A percentile compares a stretch with the other conserved stretches of the same genome.
phyloP scores from a whole-genome alignment of 495 filamentous ascomycete genomes.

The Lineolata rhizophorae region DNA sequence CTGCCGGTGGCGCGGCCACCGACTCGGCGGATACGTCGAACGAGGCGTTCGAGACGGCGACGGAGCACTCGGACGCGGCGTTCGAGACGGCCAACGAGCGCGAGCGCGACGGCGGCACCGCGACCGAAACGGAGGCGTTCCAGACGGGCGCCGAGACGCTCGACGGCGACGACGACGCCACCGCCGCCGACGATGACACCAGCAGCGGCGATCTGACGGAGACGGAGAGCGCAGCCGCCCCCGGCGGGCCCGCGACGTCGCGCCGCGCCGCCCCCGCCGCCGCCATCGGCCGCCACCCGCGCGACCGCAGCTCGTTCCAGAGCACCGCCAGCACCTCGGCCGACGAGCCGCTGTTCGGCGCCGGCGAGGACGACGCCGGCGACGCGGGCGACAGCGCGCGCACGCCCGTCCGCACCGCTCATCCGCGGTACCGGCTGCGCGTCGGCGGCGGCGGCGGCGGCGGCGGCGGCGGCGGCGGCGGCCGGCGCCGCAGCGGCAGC shows the following conservation, averaged over 20 bases:
- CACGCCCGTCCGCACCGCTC: slow-evolving; percentile 38
- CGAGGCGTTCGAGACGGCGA: slow-evolving; percentile 69
- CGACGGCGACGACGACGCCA: slow-evolving; percentile 55
- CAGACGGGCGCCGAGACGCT: slow-evolving; percentile 73
- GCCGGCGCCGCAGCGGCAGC: not conserved
- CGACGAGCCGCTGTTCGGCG: too few species aligned
- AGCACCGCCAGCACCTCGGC: slow-evolving; percentile 81
- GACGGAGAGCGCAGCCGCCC: slow-evolving; percentile 37
- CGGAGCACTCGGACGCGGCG: slow-evolving; percentile 63
- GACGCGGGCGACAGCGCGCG: slow-evolving; percentile 41
- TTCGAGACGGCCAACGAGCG: slow-evolving; percentile 75
- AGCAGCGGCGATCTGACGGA: slow-evolving; percentile 72
- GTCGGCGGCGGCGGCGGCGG: slow-evolving; percentile 30
- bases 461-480: slow-evolving; percentile 13
- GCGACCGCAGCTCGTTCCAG: slow-evolving; percentile 37
- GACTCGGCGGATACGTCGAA: slow-evolving; percentile 14
- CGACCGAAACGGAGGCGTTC: slow-evolving; percentile 79
- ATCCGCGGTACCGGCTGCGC: slow-evolving; percentile 47
- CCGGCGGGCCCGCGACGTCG: slow-evolving; percentile 6
- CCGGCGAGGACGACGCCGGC: too few species aligned
- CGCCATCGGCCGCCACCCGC: not conserved
- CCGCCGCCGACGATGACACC: too few species aligned
- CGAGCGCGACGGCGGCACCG: slow-evolving; percentile 24
- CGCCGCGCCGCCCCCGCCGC: slow-evolving; percentile 19
- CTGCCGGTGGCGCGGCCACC: slow-evolving; percentile 19